Evolutionary conservation across 192 early-diverging fungal genomes (phyloP).

Genomic region (Geranomyces variabilis): DNA sequence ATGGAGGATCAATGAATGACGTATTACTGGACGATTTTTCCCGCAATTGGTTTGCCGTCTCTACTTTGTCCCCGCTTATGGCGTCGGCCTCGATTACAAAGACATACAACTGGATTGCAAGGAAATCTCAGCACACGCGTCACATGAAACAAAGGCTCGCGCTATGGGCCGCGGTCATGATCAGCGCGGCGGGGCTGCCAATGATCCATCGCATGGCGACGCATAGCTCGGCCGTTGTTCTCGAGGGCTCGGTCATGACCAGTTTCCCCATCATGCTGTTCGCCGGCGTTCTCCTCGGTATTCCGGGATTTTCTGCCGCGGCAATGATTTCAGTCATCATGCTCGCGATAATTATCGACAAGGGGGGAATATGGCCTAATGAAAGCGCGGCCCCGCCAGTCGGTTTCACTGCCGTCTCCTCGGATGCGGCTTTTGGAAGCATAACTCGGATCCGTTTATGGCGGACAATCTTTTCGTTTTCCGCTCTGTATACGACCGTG

Average conservation of each 20-base stretch:
- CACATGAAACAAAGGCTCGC: background rate
- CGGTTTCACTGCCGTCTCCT: too few relatives aligned
- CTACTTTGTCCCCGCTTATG: background rate
- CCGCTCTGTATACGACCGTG: background rate
- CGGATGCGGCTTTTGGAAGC: background rate
- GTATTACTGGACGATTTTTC: background rate
- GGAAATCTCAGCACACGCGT: background rate
- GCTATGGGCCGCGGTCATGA: background rate
- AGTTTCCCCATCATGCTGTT: slow-evolving; percentile 28
- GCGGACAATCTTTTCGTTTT: slow-evolving; percentile 3
- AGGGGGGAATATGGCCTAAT: background rate
- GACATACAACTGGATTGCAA: background rate
- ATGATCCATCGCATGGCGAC: background rate
- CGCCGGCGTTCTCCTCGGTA: slow-evolving; percentile 8
- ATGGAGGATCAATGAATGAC: background rate
- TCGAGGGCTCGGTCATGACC: slow-evolving; percentile 16
- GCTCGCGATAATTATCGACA: background rate
- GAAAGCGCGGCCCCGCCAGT: background rate
- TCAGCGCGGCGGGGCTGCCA: background rate
- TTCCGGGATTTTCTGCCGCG: slow-evolving; percentile 3
- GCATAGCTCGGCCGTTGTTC: background rate
- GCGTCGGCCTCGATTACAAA: background rate
- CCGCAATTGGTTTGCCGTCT: background rate
- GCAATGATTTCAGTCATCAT: background rate
- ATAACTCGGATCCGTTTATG: slow-evolving; percentile 3